Percentiles rank a stretch among this genome's conserved stretches.
These are phyloP conservation scores for Anthostomella pinea DNA, from an alignment of 2,329 filamentous ascomycete genomes.

Conservation along the genomic window DNA sequence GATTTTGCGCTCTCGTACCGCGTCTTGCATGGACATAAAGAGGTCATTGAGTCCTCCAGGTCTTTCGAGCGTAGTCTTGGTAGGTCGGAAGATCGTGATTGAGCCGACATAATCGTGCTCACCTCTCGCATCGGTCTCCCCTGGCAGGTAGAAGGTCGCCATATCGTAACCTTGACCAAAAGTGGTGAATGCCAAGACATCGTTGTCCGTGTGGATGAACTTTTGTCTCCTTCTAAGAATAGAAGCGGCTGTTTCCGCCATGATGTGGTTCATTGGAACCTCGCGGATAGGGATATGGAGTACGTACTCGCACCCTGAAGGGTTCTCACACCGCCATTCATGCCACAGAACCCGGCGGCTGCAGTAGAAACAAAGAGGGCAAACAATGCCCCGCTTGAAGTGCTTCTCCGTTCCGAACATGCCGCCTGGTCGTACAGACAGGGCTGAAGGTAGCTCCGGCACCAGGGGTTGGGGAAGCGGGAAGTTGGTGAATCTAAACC, in stretches of 20 bases:
- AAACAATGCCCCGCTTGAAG: slow-evolving; percentile 64
- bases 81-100: slow-evolving; percentile 57
- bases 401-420: slow-evolving; percentile 45
- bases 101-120: slow-evolving; percentile 41
- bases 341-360: slow-evolving; percentile 59
- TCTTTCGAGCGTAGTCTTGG: slow-evolving; percentile 47
- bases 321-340: slow-evolving; percentile 58
- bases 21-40: slow-evolving; percentile 47
- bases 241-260: slow-evolving; percentile 7
- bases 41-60: slow-evolving; percentile 58
- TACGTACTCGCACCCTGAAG: slow-evolving; percentile 47
- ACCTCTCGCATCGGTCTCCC: slow-evolving; percentile 22
- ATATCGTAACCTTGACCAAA: slow-evolving; percentile 39
- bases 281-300: slow-evolving; percentile 23
- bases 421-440: slow-evolving; percentile 11
- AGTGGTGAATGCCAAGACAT: too few relatives aligned
- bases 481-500: slow-evolving; percentile 42
- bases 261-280: slow-evolving; percentile 20
- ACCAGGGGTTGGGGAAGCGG: background rate
- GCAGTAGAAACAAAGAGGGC: slow-evolving; percentile 61
- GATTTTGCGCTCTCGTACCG: slow-evolving; percentile 33
- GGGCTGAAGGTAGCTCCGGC: too few relatives aligned
- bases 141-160: slow-evolving; percentile 37
- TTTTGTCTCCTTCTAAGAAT: background rate
- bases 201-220: background rate